Evolutionary conservation across 208 protist genomes (phyloP), one percentile per base, ranked within the genome.

Genomic region (Polymyxa betae): DNA sequence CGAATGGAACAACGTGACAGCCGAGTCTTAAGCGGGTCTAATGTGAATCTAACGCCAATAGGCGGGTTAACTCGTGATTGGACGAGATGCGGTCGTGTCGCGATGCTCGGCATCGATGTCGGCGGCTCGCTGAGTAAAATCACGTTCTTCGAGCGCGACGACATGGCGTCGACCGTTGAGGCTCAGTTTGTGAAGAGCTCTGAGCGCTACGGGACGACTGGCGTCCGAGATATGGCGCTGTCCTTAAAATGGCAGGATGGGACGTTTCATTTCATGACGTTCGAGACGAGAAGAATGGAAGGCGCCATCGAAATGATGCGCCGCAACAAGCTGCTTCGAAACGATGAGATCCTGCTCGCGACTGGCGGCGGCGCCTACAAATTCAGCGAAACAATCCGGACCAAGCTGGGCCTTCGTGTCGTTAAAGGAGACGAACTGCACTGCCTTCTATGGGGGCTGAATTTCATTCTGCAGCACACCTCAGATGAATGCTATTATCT

Each of bases 321-420:
- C 38, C 20, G 20, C 20, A 68, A 88, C 35, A 29, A 29, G 20
- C 46, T 88, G 77, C 35, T 88, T 16, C 16, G 43, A 29, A 88
- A 16, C 35, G 77, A 29, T 16, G 77, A 88, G 46, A 40, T n/a
- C 46, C 46, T 90, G 12, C 88, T 82, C 10, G 91, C 91, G 52
- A 93, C 92, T 0, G 92, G 92, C 66, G 92, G 92, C 54, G 92
- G 92, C 54, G 0, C 66, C 0, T 77, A 60, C 87, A 93, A 93
- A 77, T 89, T 90, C 45, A 45, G 68, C 5, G n/a, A 45, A 29
- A 52, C 45, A 40, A 54, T 93, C 44, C 16, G 46, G 24, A 29
- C 38, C 0, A 40, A 29, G 32, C 24, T 90, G n/a, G 89, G 90
- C 77, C 0, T 92, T 0, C 12, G 66, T 24, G 89, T 91, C 0